Conservation (phyloP, 2,329 filamentous ascomycete genomes). For the Eurotiales sp. region DNA sequence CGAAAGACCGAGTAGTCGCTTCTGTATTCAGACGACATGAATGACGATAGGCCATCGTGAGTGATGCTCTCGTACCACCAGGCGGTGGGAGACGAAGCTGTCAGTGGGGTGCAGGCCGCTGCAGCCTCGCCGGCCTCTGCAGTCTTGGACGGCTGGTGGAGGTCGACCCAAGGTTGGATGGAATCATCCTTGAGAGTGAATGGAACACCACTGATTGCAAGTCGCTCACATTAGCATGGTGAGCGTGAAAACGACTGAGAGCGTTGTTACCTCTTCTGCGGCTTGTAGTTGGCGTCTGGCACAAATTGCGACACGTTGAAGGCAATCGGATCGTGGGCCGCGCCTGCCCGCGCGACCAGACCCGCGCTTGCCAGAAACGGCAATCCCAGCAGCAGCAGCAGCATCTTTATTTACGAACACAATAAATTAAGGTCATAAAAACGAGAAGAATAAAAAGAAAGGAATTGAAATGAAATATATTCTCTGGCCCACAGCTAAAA, state of each 20-base stretch:
- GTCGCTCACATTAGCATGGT: too few relatives aligned
- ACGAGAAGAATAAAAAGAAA: not conserved
- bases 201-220: constrained; percentile 18
- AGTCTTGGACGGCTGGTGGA: constrained; percentile 2
- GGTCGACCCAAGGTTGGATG: constrained; percentile 18
- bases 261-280: constrained; percentile 9
- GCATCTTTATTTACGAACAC: not conserved
- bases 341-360: not conserved
- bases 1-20: constrained; percentile 32
- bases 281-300: constrained; percentile 11
- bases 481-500: too few relatives aligned
- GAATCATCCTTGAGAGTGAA: constrained; percentile 19
- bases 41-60: constrained; percentile 28
- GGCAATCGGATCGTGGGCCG: not conserved
- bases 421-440: too few relatives aligned
- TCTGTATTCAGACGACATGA: constrained; percentile 22
- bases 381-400: constrained; percentile 11
- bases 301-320: constrained; percentile 8
- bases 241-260: too few relatives aligned
- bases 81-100: constrained; percentile 1
- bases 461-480: not conserved
- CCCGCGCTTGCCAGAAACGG: constrained; percentile 10
- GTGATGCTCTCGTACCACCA: constrained; percentile 27
- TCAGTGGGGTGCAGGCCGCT: constrained; percentile 14
- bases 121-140: constrained; percentile 1